Evolutionary conservation across 2,329 filamentous ascomycete species (phyloP).

Genomic region (Drechslerella stenobrocha): DNA sequence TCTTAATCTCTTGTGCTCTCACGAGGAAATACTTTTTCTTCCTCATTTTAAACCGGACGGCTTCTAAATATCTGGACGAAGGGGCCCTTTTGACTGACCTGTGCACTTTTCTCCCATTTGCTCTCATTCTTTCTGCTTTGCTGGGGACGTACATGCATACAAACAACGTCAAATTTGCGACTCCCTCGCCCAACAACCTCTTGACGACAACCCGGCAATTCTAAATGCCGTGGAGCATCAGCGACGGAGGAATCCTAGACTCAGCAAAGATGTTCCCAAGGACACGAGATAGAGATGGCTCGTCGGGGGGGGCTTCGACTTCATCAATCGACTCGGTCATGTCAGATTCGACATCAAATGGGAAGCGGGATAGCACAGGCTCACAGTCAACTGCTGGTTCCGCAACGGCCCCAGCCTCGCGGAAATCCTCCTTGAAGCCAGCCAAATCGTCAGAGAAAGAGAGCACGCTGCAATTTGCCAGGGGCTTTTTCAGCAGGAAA

Average conservation of each 20-base stretch:
- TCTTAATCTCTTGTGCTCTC: conserved; percentile 18
- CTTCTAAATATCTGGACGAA: conserved; percentile 20
- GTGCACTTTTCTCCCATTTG: conserved; percentile 18
- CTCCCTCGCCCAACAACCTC: conserved; percentile 13
- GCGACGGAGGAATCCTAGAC: conserved; percentile 44
- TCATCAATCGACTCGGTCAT: conserved; percentile 44
- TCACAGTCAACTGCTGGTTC: conserved; percentile 44
- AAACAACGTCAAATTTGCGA: conserved; percentile 22
- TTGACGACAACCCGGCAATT: conserved; percentile 10
- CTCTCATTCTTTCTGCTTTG: conserved; percentile 23
- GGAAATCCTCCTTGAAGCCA: conserved; percentile 36
- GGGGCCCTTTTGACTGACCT: conserved; percentile 10
- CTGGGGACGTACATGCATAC: conserved; percentile 20
- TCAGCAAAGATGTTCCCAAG: conserved; percentile 39
- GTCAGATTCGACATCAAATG: conserved; percentile 33
- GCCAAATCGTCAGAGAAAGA: conserved; percentile 41
- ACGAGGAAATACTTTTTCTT: conserved; percentile 4
- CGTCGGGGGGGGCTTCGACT: conserved; percentile 45
- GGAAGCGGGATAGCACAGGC: conserved; percentile 44
- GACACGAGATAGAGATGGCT: conserved; percentile 45
- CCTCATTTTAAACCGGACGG: conserved; percentile 4
- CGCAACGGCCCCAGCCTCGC: conserved; percentile 4
- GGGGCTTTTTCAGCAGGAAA: conserved; percentile 46
- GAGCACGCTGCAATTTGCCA: conserved; percentile 42
- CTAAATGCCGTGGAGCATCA: conserved; percentile 45